Base-by-base conservation (phyloP, 2,329 filamentous ascomycete genomes). In the Fusarium floridanum region DNA sequence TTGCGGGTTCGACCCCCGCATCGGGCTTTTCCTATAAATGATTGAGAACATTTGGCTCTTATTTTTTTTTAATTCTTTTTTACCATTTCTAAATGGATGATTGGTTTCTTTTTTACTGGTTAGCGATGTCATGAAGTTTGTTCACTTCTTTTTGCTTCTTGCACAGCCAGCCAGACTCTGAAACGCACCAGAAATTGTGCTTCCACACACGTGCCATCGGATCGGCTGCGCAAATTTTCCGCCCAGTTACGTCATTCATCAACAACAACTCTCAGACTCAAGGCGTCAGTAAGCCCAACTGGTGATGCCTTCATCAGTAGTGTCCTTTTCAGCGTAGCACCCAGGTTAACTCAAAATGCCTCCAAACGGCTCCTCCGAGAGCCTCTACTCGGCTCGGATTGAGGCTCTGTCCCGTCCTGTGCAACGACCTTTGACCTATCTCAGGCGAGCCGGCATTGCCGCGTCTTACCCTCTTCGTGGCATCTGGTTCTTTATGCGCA, bases 401-500 rank as follows among this genome's bases (percentile, higher is more conserved):
- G 74, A 76, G 53, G 60, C 70, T n/a, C 64, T 78, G 53, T 61
- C 67, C 20, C 72, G 72, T 3, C 75, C 79, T 7, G 60, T 85
- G 6, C 75, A 82, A 59, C 82, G 85, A 12, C 84, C 85, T 5
- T 76, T 82, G 39, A 77, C 78, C 55, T 89, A 88, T 77, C 55
- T 87, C 50, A 81, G 74, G 43, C 83, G 87, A 60, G 88, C 85
- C 14, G 76, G 83, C 67, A 72, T 83, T 48, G 87, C 88, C 2
- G 87, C 85, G 3, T 87, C 86, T 5, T 92, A 90, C 73, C 90
- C 91, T 20, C 79, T 91, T 61, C 86, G 92, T 83, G 96, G 97
- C 73, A 91, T 98, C 79, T 91, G 90, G 85, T 98, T 96, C 84
- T 98, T 97, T 83, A 76, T 90, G 61, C 87, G 89, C 36, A 93